Evolutionary conservation across 768 basidiomycete genomes (phyloP).

Genomic region (Terana coerulea): DNA sequence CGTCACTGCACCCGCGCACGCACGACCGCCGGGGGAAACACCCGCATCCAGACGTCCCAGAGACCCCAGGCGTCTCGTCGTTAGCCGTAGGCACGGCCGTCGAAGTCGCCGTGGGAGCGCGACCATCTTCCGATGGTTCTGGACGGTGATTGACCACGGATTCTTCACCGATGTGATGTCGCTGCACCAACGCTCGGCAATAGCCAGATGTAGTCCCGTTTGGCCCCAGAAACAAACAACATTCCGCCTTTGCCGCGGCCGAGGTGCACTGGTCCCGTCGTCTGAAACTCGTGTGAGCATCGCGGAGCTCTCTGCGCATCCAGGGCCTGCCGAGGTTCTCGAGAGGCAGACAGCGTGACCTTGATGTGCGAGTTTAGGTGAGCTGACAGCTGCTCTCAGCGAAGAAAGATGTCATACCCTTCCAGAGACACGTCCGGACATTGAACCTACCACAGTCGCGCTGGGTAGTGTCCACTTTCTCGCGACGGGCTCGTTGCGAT

Average conservation of each 20-base stretch:
- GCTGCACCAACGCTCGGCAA: background rate
- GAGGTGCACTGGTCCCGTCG: too few relatives aligned
- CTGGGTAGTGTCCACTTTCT: too few relatives aligned
- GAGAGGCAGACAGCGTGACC: too few relatives aligned
- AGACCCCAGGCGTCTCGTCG: background rate
- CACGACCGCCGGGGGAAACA: background rate
- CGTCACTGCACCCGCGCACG: background rate
- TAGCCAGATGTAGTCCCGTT: background rate
- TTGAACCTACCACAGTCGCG: too few relatives aligned
- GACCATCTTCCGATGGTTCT: constrained; percentile 3
- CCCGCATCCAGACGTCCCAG: background rate
- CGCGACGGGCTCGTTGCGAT: background rate
- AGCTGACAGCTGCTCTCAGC: too few relatives aligned
- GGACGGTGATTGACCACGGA: constrained; percentile 3
- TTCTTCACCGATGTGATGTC: background rate
- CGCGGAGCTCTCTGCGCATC: too few relatives aligned
- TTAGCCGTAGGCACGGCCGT: background rate
- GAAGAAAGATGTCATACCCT: too few relatives aligned
- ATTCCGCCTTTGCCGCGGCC: too few relatives aligned
- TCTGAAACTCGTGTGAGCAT: too few relatives aligned
- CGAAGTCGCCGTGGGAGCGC: background rate
- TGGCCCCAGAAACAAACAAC: background rate
- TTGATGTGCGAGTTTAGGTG: too few relatives aligned
- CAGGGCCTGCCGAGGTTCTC: too few relatives aligned
- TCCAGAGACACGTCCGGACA: too few relatives aligned